Conservation (phyloP, 495 filamentous ascomycete species). For the Astrothelium macrocarpum region DNA sequence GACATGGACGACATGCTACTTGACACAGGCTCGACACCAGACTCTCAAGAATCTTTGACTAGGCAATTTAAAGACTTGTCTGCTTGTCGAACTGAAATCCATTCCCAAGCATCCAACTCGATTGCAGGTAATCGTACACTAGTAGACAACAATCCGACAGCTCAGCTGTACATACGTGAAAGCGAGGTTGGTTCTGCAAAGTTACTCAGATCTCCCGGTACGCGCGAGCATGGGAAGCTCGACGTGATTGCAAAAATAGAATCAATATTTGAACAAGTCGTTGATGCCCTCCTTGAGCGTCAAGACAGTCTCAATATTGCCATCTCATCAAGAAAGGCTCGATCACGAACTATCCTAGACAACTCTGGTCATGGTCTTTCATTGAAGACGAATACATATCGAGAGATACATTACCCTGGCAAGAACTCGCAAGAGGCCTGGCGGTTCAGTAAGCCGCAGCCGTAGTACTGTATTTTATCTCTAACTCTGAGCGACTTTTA, state of each 20-base stretch:
- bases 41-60: conserved; percentile 22
- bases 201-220: too few species aligned
- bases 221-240: conserved; percentile 5
- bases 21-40: background rate
- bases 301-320: conserved; percentile 38
- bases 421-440: conserved; percentile 49
- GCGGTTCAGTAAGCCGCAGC: conserved; percentile 48
- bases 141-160: background rate
- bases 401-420: conserved; percentile 47
- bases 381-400: background rate
- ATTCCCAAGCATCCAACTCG: background rate
- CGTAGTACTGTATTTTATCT: background rate
- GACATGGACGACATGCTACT: conserved; percentile 27
- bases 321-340: conserved; percentile 28
- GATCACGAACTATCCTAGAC: conserved; percentile 5
- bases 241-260: conserved; percentile 44
- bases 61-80: conserved; percentile 9
- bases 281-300: conserved; percentile 38
- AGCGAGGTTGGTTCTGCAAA: background rate
- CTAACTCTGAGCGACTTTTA: conserved; percentile 19
- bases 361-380: background rate
- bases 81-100: background rate
- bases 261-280: conserved; percentile 40
- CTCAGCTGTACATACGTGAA: too few species aligned
- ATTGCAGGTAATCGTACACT: background rate